phyloP scores from a whole-genome alignment of 108 stramenopile genomes.

The Conticribra guillardii region DNA sequence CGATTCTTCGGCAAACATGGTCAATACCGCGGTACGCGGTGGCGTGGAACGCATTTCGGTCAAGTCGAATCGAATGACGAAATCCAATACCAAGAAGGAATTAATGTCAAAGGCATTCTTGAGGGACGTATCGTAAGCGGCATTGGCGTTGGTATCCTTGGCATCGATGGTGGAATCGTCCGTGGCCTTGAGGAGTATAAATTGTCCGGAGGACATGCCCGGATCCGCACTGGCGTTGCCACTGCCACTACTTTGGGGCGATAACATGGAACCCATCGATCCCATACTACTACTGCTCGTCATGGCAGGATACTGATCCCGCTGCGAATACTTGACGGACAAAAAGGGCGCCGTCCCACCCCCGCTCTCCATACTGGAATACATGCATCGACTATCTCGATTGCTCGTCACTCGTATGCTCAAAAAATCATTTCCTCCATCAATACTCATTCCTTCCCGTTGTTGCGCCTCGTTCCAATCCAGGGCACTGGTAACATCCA shows the following conservation, averaged over 20 bases:
- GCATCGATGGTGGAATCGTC: constrained; percentile 26
- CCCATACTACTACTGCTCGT: no score
- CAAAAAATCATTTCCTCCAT: no score
- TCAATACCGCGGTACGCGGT: constrained; percentile 17
- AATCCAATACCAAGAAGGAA: constrained; percentile 4
- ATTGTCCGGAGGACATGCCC: constrained; percentile 14
- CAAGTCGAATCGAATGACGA: constrained; percentile 20
- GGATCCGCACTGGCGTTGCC: no score
- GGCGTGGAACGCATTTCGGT: constrained; percentile 2
- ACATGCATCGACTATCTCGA: constrained; percentile 24
- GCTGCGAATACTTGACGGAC: constrained; percentile 13
- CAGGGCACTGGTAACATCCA: constrained; percentile 18
- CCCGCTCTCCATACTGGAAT: constrained; percentile 27
- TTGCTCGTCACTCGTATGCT: constrained; percentile 19
- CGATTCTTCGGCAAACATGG: constrained; percentile 14
- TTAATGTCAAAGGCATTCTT: constrained; percentile 15
- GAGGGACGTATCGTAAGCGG: neutral
- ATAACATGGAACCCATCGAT: no score
- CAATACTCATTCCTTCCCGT: no score
- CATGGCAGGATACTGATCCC: no score
- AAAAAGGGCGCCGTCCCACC: constrained; percentile 17
- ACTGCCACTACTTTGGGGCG: no score
- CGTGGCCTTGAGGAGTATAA: constrained; percentile 13
- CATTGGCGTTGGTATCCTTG: neutral
- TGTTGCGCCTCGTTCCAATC: constrained; percentile 9